phyloP scores from a whole-genome alignment of 345 rosid species.

The Corchorus olitorius region DNA sequence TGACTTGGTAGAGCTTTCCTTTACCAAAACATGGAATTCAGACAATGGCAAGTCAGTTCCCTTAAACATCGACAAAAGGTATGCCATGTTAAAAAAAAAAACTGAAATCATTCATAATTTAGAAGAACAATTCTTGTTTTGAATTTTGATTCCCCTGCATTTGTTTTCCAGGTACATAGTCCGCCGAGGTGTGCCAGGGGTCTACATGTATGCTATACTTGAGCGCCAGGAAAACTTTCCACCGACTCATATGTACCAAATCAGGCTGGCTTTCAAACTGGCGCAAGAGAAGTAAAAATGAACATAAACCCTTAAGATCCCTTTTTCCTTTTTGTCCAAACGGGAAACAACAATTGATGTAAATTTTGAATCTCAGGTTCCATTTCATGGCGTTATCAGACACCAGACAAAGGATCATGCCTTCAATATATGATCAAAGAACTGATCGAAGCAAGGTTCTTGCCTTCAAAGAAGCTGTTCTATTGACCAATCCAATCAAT shows the following conservation, averaged over 20 bases:
- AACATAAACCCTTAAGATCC: background rate
- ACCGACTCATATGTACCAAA: slow-evolving; percentile 82
- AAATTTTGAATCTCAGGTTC: slow-evolving; percentile 47
- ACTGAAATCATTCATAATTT: background rate
- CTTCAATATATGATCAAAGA: slow-evolving; percentile 49
- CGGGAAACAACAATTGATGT: background rate
- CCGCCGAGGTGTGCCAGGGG: slow-evolving; percentile 66
- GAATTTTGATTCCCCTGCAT: background rate
- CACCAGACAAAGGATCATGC: slow-evolving; percentile 72
- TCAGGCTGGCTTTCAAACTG: slow-evolving; percentile 82
- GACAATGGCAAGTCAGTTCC: slow-evolving; percentile 48
- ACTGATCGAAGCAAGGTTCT: slow-evolving; percentile 39
- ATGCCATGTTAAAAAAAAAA: background rate
- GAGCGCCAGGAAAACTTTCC: slow-evolving; percentile 83
- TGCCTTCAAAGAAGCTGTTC: slow-evolving; percentile 89
- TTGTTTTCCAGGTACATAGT: slow-evolving; percentile 58
- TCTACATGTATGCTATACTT: slow-evolving; percentile 67
- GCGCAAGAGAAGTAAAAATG: slow-evolving; percentile 48
- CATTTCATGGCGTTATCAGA: slow-evolving; percentile 78
- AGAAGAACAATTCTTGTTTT: background rate
- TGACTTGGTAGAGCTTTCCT: too few relatives aligned
- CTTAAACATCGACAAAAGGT: slow-evolving; percentile 88
- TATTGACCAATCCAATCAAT: slow-evolving; percentile 57
- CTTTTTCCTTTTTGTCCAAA: background rate
- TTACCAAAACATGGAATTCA: slow-evolving; percentile 38